Evolutionary conservation across 345 rosid genomes (phyloP), one percentile per base, ranked within the genome.

Genomic region (Bruguiera gymnorhiza): DNA sequence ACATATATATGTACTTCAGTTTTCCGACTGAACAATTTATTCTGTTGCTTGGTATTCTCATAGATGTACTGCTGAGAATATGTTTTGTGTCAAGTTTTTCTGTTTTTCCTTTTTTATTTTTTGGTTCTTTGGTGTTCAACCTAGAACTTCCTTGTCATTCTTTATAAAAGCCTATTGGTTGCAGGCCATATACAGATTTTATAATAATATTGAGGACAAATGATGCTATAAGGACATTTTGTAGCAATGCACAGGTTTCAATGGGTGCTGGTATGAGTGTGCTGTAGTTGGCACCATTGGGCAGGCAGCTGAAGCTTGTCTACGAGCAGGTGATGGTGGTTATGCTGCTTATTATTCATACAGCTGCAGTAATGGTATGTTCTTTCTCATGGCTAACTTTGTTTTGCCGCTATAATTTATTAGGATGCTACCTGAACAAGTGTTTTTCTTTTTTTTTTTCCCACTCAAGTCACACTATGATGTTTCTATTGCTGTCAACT

Each of bases 341-440:
- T 92, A 74, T 85, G 91, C 98, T 46, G 94, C 99, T 70, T 90
- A 96, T 76, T 95, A 95, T 74, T 87, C 99, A 7, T 95, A 95
- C 78, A 95, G 99, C 77, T 88, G 99, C 82, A 90, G 97, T 76
- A 95, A 95, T 92, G 98, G 99, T 95, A 84, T 32, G 48, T 60
- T 18, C 39, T 43, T 75, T 56, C 32, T 60, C 48, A 7, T 15
- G 5, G 7, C 1, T 30, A 27, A 29, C 29, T 51, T 26, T 63
- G 23, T 48, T 29, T 65, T 19, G 31, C n/a, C 20, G 8, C 52
- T 56, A 26, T n/a, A 66, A 34, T 36, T 26, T 58, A 50, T 68
- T 10, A 39, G 43, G 20, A 68, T 56, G 9, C 29, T 16, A 55
- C 37, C 10, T 26, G 8, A 8, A 56, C 24, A 7, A 18, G 1